Conservation (phyloP, 129 eudicot genomes). For the Centaurea solstitialis region DNA sequence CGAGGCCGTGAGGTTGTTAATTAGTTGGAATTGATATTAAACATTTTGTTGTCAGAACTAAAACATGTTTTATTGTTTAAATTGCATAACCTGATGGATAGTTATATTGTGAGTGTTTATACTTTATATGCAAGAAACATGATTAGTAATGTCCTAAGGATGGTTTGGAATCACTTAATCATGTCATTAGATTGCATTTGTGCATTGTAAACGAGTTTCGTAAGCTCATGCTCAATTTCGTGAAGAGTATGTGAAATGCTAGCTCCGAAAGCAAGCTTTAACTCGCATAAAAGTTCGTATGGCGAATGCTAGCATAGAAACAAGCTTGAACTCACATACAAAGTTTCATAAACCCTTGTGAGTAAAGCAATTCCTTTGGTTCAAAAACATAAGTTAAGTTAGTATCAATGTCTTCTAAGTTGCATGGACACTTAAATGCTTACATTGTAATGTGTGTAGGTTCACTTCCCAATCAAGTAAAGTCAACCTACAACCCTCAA, state of each 20-base stretch:
- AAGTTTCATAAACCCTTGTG: background rate
- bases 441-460: background rate
- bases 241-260: background rate
- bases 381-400: background rate
- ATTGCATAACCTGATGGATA: too few species aligned
- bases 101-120: too few species aligned
- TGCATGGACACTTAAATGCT: background rate
- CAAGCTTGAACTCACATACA: background rate
- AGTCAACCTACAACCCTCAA: background rate
- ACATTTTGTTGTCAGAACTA: too few species aligned
- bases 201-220: too few species aligned
- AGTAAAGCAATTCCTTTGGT: background rate
- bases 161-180: too few species aligned
- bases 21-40: too few species aligned
- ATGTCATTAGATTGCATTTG: too few species aligned
- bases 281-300: background rate
- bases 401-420: background rate
- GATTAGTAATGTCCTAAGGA: too few species aligned
- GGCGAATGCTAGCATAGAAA: background rate
- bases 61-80: too few species aligned
- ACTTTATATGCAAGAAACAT: too few species aligned
- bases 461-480: background rate
- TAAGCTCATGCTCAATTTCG: background rate
- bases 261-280: background rate
- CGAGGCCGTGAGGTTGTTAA: background rate